phyloP scores from a whole-genome alignment of 768 basidiomycete genomes.

The Pluteus cervinus region DNA sequence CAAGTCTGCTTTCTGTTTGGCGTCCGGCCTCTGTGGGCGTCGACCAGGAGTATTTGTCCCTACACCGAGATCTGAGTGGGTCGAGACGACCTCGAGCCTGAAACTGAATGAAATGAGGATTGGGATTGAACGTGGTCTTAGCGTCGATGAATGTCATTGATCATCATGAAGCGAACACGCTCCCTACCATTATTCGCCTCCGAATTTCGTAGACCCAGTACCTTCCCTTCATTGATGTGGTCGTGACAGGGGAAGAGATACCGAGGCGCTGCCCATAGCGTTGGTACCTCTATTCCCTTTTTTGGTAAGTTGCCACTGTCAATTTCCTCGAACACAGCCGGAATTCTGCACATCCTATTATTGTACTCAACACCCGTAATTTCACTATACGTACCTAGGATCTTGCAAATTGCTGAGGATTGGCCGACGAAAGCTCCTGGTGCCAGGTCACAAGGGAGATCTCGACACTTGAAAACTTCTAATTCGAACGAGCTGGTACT shows the following conservation, averaged over 20 bases:
- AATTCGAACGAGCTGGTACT: constrained; percentile 35
- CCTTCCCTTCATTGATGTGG: constrained; percentile 50
- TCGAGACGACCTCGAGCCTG: too few species aligned
- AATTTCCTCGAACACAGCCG: constrained; percentile 26
- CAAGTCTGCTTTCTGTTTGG: too few species aligned
- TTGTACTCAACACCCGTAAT: constrained; percentile 32
- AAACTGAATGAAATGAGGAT: too few species aligned
- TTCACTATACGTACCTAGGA: constrained; percentile 29
- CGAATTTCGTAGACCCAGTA: too few species aligned
- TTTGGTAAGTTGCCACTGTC: neutral
- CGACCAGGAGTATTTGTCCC: too few species aligned
- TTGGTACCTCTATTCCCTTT: constrained; percentile 41
- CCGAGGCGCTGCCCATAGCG: constrained; percentile 52
- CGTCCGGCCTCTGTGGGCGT: too few species aligned
- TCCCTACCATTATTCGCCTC: too few species aligned
- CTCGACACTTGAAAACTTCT: constrained; percentile 6
- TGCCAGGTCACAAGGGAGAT: too few species aligned
- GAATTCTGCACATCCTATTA: constrained; percentile 47
- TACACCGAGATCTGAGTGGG: too few species aligned
- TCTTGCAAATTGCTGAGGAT: constrained; percentile 41
- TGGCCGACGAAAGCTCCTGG: constrained; percentile 43
- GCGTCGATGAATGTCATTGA: too few species aligned
- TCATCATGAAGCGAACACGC: too few species aligned
- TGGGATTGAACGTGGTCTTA: too few species aligned
- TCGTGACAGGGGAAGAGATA: constrained; percentile 52